Evolutionary conservation across 2,329 filamentous ascomycete genomes (phyloP).

Genomic region (Ophiostoma sp.): DNA sequence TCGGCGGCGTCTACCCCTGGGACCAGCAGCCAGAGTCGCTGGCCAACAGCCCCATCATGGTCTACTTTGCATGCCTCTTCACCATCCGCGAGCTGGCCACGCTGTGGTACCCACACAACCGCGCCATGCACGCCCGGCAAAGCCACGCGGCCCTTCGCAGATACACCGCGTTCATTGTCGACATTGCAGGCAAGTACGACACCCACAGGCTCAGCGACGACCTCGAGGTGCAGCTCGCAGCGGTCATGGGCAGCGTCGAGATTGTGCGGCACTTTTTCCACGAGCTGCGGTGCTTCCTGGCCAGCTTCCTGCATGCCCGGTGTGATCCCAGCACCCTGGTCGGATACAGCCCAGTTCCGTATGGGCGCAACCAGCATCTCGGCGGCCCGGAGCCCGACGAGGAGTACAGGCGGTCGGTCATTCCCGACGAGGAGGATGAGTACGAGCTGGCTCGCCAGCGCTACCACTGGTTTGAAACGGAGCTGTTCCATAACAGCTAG

Average conservation of each 20-base stretch:
- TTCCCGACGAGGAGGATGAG: neutral
- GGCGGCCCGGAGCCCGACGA: neutral
- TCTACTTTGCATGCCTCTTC: conserved; percentile 73
- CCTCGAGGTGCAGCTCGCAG: conserved; percentile 71
- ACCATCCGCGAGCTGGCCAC: conserved; percentile 78
- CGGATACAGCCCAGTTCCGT: conserved; percentile 61
- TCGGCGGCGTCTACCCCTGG: conserved; percentile 57
- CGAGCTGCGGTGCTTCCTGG: conserved; percentile 74
- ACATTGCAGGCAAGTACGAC: conserved; percentile 51
- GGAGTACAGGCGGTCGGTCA: neutral
- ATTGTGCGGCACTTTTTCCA: conserved; percentile 75
- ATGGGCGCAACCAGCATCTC: neutral
- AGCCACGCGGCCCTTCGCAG: too few relatives aligned
- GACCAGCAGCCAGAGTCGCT: conserved; percentile 42
- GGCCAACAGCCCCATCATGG: conserved; percentile 59
- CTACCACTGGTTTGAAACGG: too few relatives aligned
- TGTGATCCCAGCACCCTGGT: conserved; percentile 66
- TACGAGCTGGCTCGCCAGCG: too few relatives aligned
- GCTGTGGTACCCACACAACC: conserved; percentile 56
- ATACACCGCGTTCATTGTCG: conserved; percentile 66
- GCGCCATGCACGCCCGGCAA: neutral
- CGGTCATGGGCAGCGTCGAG: conserved; percentile 61
- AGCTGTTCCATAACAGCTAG: too few relatives aligned
- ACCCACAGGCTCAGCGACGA: conserved; percentile 55
- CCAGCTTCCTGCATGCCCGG: conserved; percentile 69